These are phyloP conservation scores for Colletotrichum filicis DNA, from an alignment of 2,329 filamentous ascomycete species.

Conservation along the genomic window DNA sequence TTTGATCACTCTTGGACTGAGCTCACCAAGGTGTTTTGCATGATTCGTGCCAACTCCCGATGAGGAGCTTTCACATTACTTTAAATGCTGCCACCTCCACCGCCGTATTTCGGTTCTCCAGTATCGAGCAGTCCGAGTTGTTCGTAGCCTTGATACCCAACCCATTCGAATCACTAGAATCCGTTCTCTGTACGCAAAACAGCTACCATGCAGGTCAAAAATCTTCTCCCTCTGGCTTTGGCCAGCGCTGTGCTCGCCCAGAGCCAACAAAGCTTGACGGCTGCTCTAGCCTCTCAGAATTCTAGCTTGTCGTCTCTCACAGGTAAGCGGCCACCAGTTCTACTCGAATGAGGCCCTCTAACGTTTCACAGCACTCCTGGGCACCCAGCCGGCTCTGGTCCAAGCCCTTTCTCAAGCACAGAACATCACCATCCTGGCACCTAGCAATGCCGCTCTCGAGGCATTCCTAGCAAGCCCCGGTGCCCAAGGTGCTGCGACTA, in stretches of 20 bases:
- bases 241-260: slow-evolving; percentile 38
- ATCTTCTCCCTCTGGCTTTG: slow-evolving; percentile 33
- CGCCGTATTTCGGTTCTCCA: not conserved
- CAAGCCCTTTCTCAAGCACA: slow-evolving; percentile 17
- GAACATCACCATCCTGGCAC: slow-evolving; percentile 68
- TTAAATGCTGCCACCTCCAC: slow-evolving; percentile 23
- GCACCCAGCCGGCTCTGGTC: slow-evolving; percentile 34
- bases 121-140: not conserved
- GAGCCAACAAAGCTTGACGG: slow-evolving; percentile 36
- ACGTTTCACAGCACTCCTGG: slow-evolving; percentile 37
- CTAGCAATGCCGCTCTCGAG: slow-evolving; percentile 60
- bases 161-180: not conserved
- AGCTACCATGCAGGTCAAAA: slow-evolving; percentile 32
- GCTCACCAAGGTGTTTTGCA: slow-evolving; percentile 7
- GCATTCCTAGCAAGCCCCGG: slow-evolving; percentile 45
- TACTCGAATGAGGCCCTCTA: not conserved
- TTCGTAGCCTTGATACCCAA: not conserved
- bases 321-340: slow-evolving; percentile 26
- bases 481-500: slow-evolving; percentile 34
- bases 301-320: slow-evolving; percentile 41
- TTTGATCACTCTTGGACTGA: not conserved
- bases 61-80: not conserved
- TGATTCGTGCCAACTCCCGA: not conserved
- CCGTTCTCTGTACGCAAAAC: not conserved
- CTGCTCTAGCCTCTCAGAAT: slow-evolving; percentile 41